Conservation (phyloP, 495 filamentous ascomycete species). For the Lophiostoma macrostomum region DNA sequence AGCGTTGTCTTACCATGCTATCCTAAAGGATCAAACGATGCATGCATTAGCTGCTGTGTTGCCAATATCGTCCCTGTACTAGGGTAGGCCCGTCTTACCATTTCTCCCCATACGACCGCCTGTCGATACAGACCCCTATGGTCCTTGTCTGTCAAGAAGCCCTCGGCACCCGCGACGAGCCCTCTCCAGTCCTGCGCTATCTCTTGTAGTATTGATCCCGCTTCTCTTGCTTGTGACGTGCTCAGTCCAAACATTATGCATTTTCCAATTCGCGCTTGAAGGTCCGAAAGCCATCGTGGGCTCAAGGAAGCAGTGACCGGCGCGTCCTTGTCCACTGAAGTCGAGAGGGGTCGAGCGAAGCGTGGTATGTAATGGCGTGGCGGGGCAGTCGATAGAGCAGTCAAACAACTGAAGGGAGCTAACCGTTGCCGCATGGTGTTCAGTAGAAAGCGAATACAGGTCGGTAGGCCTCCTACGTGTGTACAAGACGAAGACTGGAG, state of each 20-base stretch:
- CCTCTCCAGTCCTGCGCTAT: conserved; percentile 74
- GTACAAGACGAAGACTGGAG: no score
- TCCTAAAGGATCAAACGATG: conserved; percentile 44
- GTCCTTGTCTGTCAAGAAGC: conserved; percentile 67
- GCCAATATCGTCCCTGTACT: conserved; percentile 11
- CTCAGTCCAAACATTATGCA: conserved; percentile 78
- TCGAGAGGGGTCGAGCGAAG: conserved; percentile 13
- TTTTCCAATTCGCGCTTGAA: conserved; percentile 71
- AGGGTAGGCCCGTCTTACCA: conserved; percentile 52
- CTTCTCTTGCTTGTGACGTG: conserved; percentile 57
- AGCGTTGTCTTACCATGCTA: conserved; percentile 50
- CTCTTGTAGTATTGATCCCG: conserved; percentile 57
- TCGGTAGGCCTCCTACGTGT: no score
- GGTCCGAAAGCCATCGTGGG: conserved; percentile 72
- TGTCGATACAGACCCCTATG: conserved; percentile 67
- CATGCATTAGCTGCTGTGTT: conserved; percentile 21
- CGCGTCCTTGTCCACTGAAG: neutral
- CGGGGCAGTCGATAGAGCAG: no score
- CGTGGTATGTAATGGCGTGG: neutral
- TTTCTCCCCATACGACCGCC: conserved; percentile 85
- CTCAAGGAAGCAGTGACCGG: conserved; percentile 31
- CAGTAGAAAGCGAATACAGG: no score
- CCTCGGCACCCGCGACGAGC: conserved; percentile 73
- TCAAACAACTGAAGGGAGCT: no score
- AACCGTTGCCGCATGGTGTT: no score